Evolutionary conservation across 192 early-diverging fungal species (phyloP).

Genomic region (Linnemannia elongata): DNA sequence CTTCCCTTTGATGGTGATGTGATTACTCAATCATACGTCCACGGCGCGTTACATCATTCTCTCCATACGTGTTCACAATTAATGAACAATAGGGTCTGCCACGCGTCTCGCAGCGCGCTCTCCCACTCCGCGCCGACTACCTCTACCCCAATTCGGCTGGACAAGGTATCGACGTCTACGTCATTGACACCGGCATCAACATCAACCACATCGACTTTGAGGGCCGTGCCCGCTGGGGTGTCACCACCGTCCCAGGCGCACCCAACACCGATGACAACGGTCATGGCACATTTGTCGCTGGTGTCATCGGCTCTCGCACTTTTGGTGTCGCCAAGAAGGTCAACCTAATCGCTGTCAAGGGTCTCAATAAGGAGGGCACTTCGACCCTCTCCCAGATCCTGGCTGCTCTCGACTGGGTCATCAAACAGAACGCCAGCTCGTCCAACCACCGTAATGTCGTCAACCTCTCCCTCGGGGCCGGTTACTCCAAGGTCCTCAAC

Average conservation of each 20-base stretch:
- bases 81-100: constrained; percentile 60
- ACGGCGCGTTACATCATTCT: not conserved
- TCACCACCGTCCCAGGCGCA: constrained; percentile 44
- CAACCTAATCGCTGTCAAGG: constrained; percentile 80
- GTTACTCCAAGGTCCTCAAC: constrained; percentile 59
- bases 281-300: constrained; percentile 70
- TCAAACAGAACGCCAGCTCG: constrained; percentile 28
- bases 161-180: constrained; percentile 69
- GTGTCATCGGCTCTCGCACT: constrained; percentile 62
- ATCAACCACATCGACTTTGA: constrained; percentile 66
- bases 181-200: constrained; percentile 75
- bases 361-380: constrained; percentile 55
- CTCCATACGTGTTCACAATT: not conserved
- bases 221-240: constrained; percentile 68
- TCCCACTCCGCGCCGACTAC: constrained; percentile 64
- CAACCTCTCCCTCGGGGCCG: constrained; percentile 61
- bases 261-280: constrained; percentile 64
- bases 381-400: constrained; percentile 57
- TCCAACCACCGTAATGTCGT: constrained; percentile 28
- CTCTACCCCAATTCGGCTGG: constrained; percentile 73
- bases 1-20: not conserved
- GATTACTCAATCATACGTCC: not conserved
- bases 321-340: constrained; percentile 86
- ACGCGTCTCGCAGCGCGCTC: constrained; percentile 57
- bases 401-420: constrained; percentile 58